phyloP scores from a whole-genome alignment of 192 early-diverging fungal species.

The Phycomyces nitens region DNA sequence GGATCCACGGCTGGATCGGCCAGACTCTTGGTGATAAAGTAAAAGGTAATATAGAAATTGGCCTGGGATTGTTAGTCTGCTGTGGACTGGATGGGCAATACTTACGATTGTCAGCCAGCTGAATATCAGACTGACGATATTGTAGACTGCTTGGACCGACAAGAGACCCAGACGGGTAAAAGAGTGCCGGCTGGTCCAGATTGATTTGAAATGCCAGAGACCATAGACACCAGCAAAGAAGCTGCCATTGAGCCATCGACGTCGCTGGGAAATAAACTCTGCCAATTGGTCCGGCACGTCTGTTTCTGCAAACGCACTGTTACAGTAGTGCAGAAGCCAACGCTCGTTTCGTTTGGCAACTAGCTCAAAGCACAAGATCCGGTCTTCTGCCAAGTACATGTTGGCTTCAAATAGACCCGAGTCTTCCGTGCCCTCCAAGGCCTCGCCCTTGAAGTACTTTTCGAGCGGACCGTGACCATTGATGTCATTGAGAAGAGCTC shows the following conservation, averaged over 20 bases:
- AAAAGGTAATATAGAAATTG: constrained; percentile 84
- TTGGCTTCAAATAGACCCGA: constrained; percentile 46
- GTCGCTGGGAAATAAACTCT: constrained; percentile 78
- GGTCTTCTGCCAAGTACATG: constrained; percentile 73
- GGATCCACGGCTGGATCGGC: constrained; percentile 45
- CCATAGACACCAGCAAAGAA: constrained; percentile 77
- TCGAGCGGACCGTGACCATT: constrained; percentile 52
- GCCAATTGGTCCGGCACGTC: constrained; percentile 70
- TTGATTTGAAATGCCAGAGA: constrained; percentile 50
- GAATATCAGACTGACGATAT: constrained; percentile 63
- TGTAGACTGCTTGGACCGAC: constrained; percentile 64
- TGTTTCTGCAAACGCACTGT: constrained; percentile 62
- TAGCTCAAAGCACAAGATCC: constrained; percentile 82
- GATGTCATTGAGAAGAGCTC: constrained; percentile 51
- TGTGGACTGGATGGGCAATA: not conserved
- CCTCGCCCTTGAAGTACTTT: constrained; percentile 69
- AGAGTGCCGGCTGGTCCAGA: constrained; percentile 50
- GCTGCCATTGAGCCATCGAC: constrained; percentile 79
- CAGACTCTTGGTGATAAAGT: constrained; percentile 58
- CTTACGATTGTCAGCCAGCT: constrained; percentile 75
- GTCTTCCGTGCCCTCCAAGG: constrained; percentile 41
- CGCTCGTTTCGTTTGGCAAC: constrained; percentile 57
- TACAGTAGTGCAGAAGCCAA: constrained; percentile 69
- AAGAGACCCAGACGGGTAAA: constrained; percentile 47
- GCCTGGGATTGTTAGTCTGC: constrained; percentile 41